These are phyloP conservation scores for Ogataea neopini DNA, from an alignment of 805 yeast genomes.

Conservation along the genomic window DNA sequence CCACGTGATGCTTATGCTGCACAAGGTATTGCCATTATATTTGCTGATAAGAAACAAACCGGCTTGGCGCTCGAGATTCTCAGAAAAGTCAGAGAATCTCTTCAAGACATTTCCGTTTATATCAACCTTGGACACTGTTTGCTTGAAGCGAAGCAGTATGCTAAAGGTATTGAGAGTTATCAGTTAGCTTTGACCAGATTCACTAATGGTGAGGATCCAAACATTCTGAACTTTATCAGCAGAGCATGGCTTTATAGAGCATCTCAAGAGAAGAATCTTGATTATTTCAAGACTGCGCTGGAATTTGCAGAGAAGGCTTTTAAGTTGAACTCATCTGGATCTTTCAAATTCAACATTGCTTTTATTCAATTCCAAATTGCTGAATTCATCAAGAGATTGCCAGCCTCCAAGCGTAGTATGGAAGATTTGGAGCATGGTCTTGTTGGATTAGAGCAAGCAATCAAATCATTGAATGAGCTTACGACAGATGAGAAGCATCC, in stretches of 20 bases:
- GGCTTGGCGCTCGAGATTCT: slow-evolving; percentile 82
- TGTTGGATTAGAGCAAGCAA: slow-evolving; percentile 61
- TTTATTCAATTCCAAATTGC: slow-evolving; percentile 85
- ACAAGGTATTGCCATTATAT: slow-evolving; percentile 92
- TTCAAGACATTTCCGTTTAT: slow-evolving; percentile 79
- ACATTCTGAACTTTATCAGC: slow-evolving; percentile 71
- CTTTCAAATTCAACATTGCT: slow-evolving; percentile 76
- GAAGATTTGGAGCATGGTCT: slow-evolving; percentile 60
- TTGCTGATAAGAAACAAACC: slow-evolving; percentile 79
- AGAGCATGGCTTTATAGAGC: slow-evolving; percentile 89
- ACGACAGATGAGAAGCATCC: slow-evolving; percentile 57
- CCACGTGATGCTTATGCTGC: slow-evolving; percentile 92
- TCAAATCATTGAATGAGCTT: slow-evolving; percentile 55
- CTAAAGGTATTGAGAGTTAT: slow-evolving; percentile 87
- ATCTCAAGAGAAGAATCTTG: slow-evolving; percentile 59
- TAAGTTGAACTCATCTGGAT: slow-evolving; percentile 40
- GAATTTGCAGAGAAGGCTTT: slow-evolving; percentile 63
- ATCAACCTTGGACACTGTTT: slow-evolving; percentile 88
- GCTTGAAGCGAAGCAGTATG: slow-evolving; percentile 75
- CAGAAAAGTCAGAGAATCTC: slow-evolving; percentile 85
- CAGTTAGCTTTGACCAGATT: slow-evolving; percentile 73
- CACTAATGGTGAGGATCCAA: slow-evolving; percentile 62
- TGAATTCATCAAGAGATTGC: slow-evolving; percentile 68
- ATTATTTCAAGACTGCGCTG: slow-evolving; percentile 60
- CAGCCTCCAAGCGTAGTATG: slow-evolving; percentile 58